These are phyloP conservation scores for Diaporthe sp. DNA, from an alignment of 2,329 filamentous ascomycete genomes.

Conservation along the genomic window DNA sequence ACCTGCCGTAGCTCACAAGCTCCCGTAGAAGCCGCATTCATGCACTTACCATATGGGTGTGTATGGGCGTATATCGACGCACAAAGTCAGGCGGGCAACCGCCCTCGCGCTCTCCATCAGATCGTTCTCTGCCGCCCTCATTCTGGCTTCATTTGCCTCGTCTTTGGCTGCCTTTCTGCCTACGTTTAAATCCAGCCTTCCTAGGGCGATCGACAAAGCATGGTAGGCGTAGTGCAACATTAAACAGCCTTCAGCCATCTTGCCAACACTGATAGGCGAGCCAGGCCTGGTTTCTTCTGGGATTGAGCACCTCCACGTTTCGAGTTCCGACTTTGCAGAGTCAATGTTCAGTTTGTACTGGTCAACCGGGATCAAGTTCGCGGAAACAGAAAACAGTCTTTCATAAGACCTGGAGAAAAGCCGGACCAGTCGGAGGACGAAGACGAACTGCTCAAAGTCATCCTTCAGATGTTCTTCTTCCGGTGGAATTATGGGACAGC, in stretches of 20 bases:
- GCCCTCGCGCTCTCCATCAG: constrained; percentile 1
- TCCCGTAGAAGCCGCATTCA: background rate
- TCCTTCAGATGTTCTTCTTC: background rate
- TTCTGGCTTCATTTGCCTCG: background rate
- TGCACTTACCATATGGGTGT: background rate
- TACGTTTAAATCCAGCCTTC: background rate
- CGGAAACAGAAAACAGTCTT: background rate
- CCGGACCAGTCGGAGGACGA: background rate
- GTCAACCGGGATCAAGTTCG: background rate
- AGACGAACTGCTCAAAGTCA: background rate
- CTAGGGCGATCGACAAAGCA: background rate
- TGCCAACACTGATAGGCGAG: background rate
- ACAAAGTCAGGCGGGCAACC: background rate
- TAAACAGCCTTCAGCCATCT: background rate
- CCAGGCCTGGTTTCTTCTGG: background rate
- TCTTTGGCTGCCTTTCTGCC: background rate
- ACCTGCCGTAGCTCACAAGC: too few relatives aligned
- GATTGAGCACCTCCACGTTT: background rate
- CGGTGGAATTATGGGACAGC: background rate
- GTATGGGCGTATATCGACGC: constrained; percentile 5
- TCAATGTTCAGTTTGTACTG: background rate
- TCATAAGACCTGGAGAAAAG: background rate
- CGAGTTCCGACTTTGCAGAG: background rate
- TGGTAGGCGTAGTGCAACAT: background rate
- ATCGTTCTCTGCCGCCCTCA: background rate